Conservation (phyloP, 1,284 basidiomycete species). For the Cryptococcus deneoformans region DNA sequence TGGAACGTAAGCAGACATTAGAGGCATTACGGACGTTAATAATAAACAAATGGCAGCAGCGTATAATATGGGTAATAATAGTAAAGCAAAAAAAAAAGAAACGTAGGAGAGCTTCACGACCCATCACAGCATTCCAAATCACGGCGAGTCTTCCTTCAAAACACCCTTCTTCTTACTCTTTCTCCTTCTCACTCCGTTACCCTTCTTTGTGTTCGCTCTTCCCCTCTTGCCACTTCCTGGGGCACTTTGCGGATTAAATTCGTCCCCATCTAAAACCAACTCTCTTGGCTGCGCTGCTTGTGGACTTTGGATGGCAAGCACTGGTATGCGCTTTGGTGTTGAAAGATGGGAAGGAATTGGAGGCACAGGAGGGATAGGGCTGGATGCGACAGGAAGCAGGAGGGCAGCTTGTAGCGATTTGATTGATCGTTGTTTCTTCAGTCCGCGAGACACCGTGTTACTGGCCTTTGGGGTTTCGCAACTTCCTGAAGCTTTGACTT, state of each 20-base stretch:
- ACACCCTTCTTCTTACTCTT: constrained; percentile 14
- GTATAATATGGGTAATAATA: neutral
- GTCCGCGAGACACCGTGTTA: neutral
- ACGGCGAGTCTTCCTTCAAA: neutral
- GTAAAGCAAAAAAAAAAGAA: neutral
- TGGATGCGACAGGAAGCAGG: constrained; percentile 31
- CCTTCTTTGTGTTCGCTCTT: constrained; percentile 6
- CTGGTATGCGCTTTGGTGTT: constrained; percentile 20
- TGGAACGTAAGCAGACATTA: neutral
- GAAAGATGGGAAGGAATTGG: constrained; percentile 24
- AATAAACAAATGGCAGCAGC: neutral
- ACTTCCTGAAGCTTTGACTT: neutral
- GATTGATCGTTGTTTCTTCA: constrained; percentile 35
- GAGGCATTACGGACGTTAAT: constrained; percentile 2
- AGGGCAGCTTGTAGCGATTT: constrained; percentile 44
- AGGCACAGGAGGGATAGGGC: constrained; percentile 31
- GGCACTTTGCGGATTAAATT: constrained; percentile 42
- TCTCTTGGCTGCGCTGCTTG: constrained; percentile 41
- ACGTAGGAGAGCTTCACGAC: neutral
- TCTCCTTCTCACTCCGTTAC: constrained; percentile 7
- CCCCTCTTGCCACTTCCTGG: constrained; percentile 22
- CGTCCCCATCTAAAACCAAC: constrained; percentile 45
- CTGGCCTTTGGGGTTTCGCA: constrained; percentile 1
- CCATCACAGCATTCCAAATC: constrained; percentile 5
- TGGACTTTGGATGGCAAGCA: constrained; percentile 43